These are phyloP conservation scores for Elaeis guineensis DNA, from an alignment of 176 grass and related monocot genomes.

Conservation along the genomic window DNA sequence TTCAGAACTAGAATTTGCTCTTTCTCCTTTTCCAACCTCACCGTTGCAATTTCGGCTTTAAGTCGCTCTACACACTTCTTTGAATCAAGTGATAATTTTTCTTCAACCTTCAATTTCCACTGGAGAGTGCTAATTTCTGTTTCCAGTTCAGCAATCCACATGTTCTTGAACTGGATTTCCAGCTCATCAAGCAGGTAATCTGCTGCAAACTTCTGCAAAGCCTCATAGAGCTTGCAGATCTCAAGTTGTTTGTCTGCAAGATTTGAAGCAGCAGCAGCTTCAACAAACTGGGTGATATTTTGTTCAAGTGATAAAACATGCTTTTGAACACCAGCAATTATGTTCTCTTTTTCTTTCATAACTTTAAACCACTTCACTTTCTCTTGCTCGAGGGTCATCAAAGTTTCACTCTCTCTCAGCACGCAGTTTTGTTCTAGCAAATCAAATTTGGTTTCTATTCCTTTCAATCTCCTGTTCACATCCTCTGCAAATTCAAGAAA, in stretches of 20 bases:
- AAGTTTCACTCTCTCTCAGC: conserved; percentile 28
- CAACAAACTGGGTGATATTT: conserved; percentile 32
- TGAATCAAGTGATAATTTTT: conserved; percentile 22
- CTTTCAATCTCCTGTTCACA: conserved; percentile 30
- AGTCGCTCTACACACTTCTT: conserved; percentile 36
- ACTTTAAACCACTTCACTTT: conserved; percentile 45
- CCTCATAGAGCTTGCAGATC: conserved; percentile 32
- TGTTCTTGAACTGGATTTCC: conserved; percentile 39
- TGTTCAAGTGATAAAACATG: conserved; percentile 32
- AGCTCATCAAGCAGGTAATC: conserved; percentile 43
- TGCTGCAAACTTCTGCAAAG: conserved; percentile 31
- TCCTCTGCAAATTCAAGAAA: conserved; percentile 37
- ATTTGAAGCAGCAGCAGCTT: conserved; percentile 31
- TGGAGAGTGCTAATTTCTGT: conserved; percentile 25
- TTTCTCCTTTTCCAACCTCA: conserved; percentile 36
- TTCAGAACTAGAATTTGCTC: conserved; percentile 25
- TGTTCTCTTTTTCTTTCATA: conserved; percentile 52
- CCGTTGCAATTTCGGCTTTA: conserved; percentile 27
- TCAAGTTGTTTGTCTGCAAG: conserved; percentile 39
- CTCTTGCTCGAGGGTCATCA: conserved; percentile 48
- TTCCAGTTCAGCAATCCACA: conserved; percentile 31
- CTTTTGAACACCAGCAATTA: conserved; percentile 38
- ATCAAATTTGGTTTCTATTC: conserved; percentile 34
- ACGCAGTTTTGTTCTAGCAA: conserved; percentile 39
- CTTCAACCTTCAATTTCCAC: conserved; percentile 29